These are phyloP conservation scores for Dothistroma septosporum DNA, from an alignment of 2,329 filamentous ascomycete genomes.

Conservation along the genomic window DNA sequence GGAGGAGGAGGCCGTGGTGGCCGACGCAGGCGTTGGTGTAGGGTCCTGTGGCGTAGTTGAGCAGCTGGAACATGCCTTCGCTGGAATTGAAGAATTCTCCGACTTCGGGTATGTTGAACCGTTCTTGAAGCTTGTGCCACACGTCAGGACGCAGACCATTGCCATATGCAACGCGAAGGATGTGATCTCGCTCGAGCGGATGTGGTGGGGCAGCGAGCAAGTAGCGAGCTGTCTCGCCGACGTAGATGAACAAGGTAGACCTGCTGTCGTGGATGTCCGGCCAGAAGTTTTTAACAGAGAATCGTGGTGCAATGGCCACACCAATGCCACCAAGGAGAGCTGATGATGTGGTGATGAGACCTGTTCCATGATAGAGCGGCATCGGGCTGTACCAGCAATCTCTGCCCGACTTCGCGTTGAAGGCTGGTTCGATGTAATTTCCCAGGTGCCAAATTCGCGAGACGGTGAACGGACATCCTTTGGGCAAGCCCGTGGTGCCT, in stretches of 20 bases:
- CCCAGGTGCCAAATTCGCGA: slow-evolving; percentile 43
- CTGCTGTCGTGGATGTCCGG: slow-evolving; percentile 62
- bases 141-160: slow-evolving; percentile 67
- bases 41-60: slow-evolving; percentile 50
- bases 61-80: slow-evolving; percentile 62
- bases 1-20: slow-evolving; percentile 62
- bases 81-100: slow-evolving; percentile 75
- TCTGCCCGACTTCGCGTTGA: slow-evolving; percentile 47
- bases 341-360: slow-evolving; percentile 60
- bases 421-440: slow-evolving; percentile 30
- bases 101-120: slow-evolving; percentile 61
- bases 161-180: slow-evolving; percentile 56
- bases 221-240: slow-evolving; percentile 72
- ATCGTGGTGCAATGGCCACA: slow-evolving; percentile 60
- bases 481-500: slow-evolving; percentile 70
- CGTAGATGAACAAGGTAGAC: slow-evolving; percentile 70
- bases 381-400: slow-evolving; percentile 72
- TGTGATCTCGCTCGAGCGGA: slow-evolving; percentile 56
- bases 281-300: slow-evolving; percentile 69
- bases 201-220: slow-evolving; percentile 63
- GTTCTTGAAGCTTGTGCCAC: slow-evolving; percentile 60
- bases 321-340: slow-evolving; percentile 54
- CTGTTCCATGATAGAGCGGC: slow-evolving; percentile 73
- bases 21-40: slow-evolving; percentile 63
- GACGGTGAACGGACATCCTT: slow-evolving; percentile 62